Percentiles rank a stretch among this genome's conserved stretches.
phyloP scores from a whole-genome alignment of 345 rosid species.

The Citropsis articulata region DNA sequence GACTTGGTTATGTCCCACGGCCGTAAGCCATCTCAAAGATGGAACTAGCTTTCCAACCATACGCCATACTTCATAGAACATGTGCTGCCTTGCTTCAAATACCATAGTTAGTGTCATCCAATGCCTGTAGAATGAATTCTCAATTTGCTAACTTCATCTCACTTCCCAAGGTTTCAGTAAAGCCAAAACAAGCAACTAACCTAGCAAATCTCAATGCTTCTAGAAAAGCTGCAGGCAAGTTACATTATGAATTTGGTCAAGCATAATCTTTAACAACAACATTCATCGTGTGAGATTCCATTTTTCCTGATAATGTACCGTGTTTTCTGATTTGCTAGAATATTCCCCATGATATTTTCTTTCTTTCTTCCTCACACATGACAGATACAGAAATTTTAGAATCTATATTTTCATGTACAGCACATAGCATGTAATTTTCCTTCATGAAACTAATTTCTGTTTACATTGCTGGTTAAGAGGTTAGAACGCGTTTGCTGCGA shows the following conservation, averaged over 20 bases:
- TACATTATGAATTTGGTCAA: not conserved
- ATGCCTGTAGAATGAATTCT: not conserved
- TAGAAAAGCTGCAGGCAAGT: not conserved
- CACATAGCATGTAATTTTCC: conserved; percentile 2
- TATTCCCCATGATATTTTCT: not conserved
- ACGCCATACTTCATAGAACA: conserved; percentile 37
- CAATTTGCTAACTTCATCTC: not conserved
- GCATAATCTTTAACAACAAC: not conserved
- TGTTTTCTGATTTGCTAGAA: conserved; percentile 1
- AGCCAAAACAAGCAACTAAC: not conserved
- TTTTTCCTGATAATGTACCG: not conserved
- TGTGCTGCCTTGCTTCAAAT: not conserved
- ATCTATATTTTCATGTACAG: not conserved
- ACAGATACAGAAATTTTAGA: not conserved
- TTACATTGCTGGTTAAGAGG: not conserved
- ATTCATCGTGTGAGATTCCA: not conserved
- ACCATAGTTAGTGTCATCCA: not conserved
- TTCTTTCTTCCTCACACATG: not conserved
- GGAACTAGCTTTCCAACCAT: conserved; percentile 52
- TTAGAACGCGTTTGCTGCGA: not conserved
- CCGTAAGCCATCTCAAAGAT: conserved; percentile 61
- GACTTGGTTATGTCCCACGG: conserved; percentile 76
- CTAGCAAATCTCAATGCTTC: not conserved
- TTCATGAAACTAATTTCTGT: not conserved
- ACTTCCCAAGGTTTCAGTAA: not conserved